These are phyloP conservation scores for Cutaneotrichosporon dermatis DNA, from an alignment of 1,284 basidiomycete genomes.

Conservation along the genomic window DNA sequence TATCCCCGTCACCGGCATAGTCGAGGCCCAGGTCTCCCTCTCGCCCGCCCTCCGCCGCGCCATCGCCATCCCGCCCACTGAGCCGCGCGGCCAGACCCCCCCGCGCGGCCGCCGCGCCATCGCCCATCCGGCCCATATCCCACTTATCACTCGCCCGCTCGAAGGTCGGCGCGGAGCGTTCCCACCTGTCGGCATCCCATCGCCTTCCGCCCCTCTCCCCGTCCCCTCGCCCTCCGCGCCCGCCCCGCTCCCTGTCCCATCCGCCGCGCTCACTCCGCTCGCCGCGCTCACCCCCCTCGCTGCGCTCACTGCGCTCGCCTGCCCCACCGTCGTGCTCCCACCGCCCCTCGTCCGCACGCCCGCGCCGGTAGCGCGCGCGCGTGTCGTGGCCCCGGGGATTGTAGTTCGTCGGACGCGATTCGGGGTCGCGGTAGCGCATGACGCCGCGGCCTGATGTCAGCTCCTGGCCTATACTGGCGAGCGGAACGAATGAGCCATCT, in stretches of 20 bases:
- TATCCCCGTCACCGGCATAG: slow-evolving; percentile 25
- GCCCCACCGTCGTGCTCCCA: slow-evolving; percentile 19
- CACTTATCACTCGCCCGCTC: slow-evolving; percentile 30
- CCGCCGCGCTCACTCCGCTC: neutral
- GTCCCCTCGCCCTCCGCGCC: neutral
- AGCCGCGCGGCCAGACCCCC: slow-evolving; percentile 14
- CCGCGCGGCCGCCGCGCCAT: slow-evolving; percentile 13
- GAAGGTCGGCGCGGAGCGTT: slow-evolving; percentile 2
- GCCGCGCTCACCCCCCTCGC: neutral
- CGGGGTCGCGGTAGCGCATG: slow-evolving; percentile 49
- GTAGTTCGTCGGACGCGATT: slow-evolving; percentile 33
- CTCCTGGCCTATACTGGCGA: neutral
- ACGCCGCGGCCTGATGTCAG: slow-evolving; percentile 40
- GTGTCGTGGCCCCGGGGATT: slow-evolving; percentile 26
- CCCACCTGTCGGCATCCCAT: slow-evolving; percentile 6
- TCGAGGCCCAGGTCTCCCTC: neutral
- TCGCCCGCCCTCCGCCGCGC: too few species aligned
- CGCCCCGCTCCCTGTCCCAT: neutral
- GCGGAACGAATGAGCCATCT: too few species aligned
- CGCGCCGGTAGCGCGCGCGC: slow-evolving; percentile 15
- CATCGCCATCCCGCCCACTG: neutral
- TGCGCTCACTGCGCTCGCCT: neutral
- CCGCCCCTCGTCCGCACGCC: slow-evolving; percentile 7
- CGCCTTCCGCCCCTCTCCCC: neutral
- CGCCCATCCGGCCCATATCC: slow-evolving; percentile 20